Evolutionary conservation across 2,329 filamentous ascomycete species (phyloP).

Genomic region (Dactylellina leptospora): DNA sequence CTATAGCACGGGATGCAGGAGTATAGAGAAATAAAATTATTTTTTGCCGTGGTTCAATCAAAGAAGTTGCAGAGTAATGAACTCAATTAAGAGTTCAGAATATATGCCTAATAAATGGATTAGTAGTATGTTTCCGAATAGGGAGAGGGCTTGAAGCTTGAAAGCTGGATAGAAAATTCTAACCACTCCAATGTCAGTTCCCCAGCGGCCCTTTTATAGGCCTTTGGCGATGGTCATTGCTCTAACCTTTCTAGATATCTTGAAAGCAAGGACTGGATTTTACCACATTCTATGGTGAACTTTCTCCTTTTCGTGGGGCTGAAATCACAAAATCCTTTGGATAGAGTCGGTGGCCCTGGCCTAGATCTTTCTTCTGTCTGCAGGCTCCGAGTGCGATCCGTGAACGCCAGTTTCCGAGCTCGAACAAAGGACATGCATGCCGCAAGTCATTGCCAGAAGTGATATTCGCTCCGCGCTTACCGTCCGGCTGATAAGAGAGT

Average conservation of each 20-base stretch:
- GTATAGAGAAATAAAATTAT: not conserved
- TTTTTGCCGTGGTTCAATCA: not conserved
- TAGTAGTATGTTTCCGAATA: not conserved
- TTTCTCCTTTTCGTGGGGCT: not conserved
- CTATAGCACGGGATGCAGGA: not conserved
- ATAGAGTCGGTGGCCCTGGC: not conserved
- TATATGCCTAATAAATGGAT: not conserved
- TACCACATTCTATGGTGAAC: not conserved
- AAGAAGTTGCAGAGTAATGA: not conserved
- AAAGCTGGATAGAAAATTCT: not conserved
- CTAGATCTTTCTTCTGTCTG: not conserved
- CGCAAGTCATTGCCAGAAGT: constrained; percentile 2
- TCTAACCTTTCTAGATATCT: not conserved
- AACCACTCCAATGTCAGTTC: not conserved
- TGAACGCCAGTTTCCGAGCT: not conserved
- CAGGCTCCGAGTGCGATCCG: constrained; percentile 7
- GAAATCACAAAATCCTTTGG: not conserved
- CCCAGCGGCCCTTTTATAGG: not conserved
- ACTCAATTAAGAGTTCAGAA: constrained; percentile 1
- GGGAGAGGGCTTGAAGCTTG: not conserved
- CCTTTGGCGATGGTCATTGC: not conserved
- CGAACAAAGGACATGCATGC: not conserved
- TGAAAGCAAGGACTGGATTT: not conserved
- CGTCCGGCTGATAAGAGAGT: constrained; percentile 13
- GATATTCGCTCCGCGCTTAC: not conserved